Percentiles rank a stretch among this genome's conserved stretches.
These are phyloP conservation scores for Epichloe glyceriae DNA, from an alignment of 2,329 filamentous ascomycete genomes.

Conservation along the genomic window DNA sequence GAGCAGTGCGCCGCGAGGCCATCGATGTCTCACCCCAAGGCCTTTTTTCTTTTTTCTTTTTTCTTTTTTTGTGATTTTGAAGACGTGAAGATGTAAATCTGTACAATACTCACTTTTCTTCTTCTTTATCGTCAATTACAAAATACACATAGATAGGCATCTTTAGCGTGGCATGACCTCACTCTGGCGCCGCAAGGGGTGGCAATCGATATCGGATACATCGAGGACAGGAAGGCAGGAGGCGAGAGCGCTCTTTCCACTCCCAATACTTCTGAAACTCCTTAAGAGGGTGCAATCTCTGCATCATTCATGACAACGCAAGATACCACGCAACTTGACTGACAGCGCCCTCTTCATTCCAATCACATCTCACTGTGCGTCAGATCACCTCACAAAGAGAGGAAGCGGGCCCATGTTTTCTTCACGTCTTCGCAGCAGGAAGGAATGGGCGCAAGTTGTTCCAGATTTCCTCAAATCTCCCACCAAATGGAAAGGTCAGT, in stretches of 20 bases:
- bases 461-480: constrained; percentile 12
- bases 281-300: neutral
- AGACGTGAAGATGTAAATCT: neutral
- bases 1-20: neutral
- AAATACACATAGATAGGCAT: neutral
- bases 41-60: neutral
- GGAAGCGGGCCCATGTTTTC: constrained; percentile 20
- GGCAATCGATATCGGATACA: neutral
- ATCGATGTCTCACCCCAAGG: too few relatives aligned
- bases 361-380: neutral
- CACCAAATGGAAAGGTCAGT: constrained; percentile 15
- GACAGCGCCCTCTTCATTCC: neutral
- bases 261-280: neutral
- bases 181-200: neutral
- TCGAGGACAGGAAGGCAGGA: neutral
- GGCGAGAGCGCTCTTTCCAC: constrained; percentile 3
- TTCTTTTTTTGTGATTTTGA: neutral
- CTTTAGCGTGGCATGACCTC: neutral
- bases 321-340: neutral
- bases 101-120: neutral
- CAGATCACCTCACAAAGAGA: neutral
- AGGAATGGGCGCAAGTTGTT: constrained; percentile 22
- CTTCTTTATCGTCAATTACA: neutral
- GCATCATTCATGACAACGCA: neutral
- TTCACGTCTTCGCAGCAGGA: constrained; percentile 23